Base-by-base conservation (phyloP, 2,329 filamentous ascomycete species). In the Verticillium zaregamsianum region DNA sequence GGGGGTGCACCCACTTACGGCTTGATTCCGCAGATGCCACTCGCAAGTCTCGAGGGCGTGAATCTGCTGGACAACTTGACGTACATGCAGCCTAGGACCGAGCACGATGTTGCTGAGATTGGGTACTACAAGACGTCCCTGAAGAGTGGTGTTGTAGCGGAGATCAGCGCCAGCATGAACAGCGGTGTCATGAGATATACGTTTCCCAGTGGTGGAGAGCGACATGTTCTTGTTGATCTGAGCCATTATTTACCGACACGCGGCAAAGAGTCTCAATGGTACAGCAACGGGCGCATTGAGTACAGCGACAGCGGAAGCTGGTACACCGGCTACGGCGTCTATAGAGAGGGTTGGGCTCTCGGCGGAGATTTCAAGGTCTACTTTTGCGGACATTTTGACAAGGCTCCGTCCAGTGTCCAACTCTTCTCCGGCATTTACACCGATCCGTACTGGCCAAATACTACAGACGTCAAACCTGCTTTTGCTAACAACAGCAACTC, bases 1-100 rank as follows among this genome's bases (percentile, higher is more conserved):
- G 85, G 85, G 15, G 85, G 85, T 1, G 80, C 79, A 11, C 82
- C 85, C 0, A 87, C 85, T 61, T 87, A 87, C 62, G 85, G 84
- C 0, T 75, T 86, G 5, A 77, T 83, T 39, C 74, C 80, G 0
- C 81, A 82, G 63, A 75, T 83, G 69, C 81, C 80, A 0, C 69
- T 83, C 9, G 72, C 71, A 3, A 72, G 65, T 1, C 63, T 81
- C 2, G 78, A 79, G 1, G 70, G 72, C 6, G 71, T 82, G 49
- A 75, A 73, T 62, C 69, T 86, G 11, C 74, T 79, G 2, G 82
- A 84, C 66, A 79, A 86, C 17, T 72, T 62, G 2, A 78, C 76
- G 1, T 78, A 77, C 76, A 84, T 77, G 76, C 80, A 76, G 62
- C 72, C 74, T 33, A 78, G 72, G 62, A 65, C 68, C 5, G 68